phyloP scores from a whole-genome alignment of 768 basidiomycete genomes.

The Crepidotus variabilis region DNA sequence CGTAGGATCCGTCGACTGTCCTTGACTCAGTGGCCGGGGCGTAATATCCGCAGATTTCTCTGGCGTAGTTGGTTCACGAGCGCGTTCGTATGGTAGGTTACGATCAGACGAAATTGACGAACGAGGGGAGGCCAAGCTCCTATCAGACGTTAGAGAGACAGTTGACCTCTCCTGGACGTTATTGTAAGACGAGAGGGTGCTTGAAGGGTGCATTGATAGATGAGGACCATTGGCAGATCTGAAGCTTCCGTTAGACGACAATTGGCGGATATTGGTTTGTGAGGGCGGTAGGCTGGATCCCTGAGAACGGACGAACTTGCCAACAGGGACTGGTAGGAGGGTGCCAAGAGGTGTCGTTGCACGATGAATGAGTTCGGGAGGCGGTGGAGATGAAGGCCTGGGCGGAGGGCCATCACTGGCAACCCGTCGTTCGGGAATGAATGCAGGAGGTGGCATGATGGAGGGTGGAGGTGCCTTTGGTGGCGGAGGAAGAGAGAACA shows the following conservation, averaged over 20 bases:
- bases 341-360: conserved; percentile 83
- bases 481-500: conserved; percentile 80
- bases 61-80: conserved; percentile 39
- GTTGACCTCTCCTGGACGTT: conserved; percentile 58
- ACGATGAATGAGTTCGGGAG: conserved; percentile 86
- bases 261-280: conserved; percentile 60
- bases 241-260: conserved; percentile 81
- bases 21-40: conserved; percentile 30
- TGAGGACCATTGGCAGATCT: conserved; percentile 66
- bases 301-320: conserved; percentile 49
- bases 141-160: conserved; percentile 70
- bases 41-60: conserved; percentile 42
- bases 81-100: conserved; percentile 40
- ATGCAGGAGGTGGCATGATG: conserved; percentile 72
- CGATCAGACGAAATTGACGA: conserved; percentile 83
- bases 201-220: conserved; percentile 38
- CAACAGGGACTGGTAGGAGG: conserved; percentile 51
- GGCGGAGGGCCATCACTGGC: conserved; percentile 69
- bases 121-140: conserved; percentile 59
- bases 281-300: conserved; percentile 77
- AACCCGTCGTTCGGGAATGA: conserved; percentile 67
- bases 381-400: conserved; percentile 90
- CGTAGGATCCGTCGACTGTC: conserved; percentile 73
- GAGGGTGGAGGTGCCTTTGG: conserved; percentile 67
- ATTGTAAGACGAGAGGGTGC: conserved; percentile 46